Base-by-base conservation (phyloP, 1,284 basidiomycete species). In the Mycena sp. region DNA sequence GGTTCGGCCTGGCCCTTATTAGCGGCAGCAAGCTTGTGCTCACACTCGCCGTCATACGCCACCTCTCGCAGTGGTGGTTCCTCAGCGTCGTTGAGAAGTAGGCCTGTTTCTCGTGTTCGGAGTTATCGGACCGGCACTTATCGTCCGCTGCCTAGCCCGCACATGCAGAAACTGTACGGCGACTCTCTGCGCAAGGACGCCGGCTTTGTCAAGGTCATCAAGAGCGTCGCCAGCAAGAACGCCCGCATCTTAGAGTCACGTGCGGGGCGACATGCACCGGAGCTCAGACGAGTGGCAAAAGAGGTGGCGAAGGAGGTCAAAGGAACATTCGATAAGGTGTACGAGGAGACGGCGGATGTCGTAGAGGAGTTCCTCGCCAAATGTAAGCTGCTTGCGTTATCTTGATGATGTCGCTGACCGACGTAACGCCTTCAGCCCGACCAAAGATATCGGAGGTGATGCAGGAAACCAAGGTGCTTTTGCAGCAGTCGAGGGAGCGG, bases 111-210 rank as follows among this genome's bases (percentile, higher is more conserved):
- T 32, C n/a, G 57, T 35, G 38, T 40, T 29, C 51, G 66, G n/a
- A 44, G 16, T 58, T 43, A 30, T 62, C 9, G 10, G 2, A 10
- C 7, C 12, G 9, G 12, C 14, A 10, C 45, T 61, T 4, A 32
- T 16, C 5, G 5, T 16, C 32, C 44, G 11, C 17, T 28, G 16
- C 16, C 32, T 63, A 97, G 96, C 67, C 98, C 98, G 21, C 97
- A 99, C 77, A 99, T 99, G 97, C 88, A 87, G 69, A 95, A 94
- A 73, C 83, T 99, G 17, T 99, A 99, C 76, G 97, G 97, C 16
- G 89, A 96, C 71, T 90, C 93, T 6, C 81, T 99, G 19, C 89
- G 96, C 65, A 94, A 95, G 74, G 97, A 99, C 64, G 96, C 96
- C 7, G 98, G 97, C 35, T 91, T 99, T 68, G 95, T 96, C 64